Evolutionary conservation across 2,329 filamentous ascomycete species (phyloP).

Genomic region (Ceratocystis eucalypticola): DNA sequence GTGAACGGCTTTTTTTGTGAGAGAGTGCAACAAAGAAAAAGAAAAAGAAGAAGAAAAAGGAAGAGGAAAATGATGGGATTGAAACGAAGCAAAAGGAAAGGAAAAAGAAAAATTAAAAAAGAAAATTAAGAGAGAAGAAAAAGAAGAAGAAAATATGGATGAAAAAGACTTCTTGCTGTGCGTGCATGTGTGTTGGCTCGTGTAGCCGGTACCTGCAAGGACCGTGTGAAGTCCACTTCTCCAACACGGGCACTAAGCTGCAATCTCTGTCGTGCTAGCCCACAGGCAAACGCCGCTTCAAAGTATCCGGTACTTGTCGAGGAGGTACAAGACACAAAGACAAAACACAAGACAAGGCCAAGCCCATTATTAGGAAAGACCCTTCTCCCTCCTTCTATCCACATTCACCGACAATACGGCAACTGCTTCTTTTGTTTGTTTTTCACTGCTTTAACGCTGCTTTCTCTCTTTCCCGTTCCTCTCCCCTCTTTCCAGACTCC

Average conservation of each 20-base stretch:
- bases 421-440: not conserved
- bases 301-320: not conserved
- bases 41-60: not conserved
- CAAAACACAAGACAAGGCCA: not conserved
- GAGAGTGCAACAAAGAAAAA: not conserved
- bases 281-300: not conserved
- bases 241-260: slow-evolving; percentile 4
- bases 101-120: slow-evolving; percentile 9
- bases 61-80: not conserved
- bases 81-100: not conserved
- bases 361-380: not conserved
- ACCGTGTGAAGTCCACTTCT: slow-evolving; percentile 3
- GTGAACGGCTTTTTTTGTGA: not conserved
- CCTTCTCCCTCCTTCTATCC: not conserved
- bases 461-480: not conserved
- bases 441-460: not conserved
- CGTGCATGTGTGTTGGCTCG: slow-evolving; percentile 3
- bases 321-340: not conserved
- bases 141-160: slow-evolving; percentile 9
- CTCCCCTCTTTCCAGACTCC: not conserved
- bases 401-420: not conserved
- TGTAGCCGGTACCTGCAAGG: slow-evolving; percentile 5
- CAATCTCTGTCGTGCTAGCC: not conserved
- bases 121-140: slow-evolving; percentile 3
- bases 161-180: not conserved